Base-by-base conservation (phyloP, 1,284 basidiomycete species). In the Cryptococcus depauperatus region DNA sequence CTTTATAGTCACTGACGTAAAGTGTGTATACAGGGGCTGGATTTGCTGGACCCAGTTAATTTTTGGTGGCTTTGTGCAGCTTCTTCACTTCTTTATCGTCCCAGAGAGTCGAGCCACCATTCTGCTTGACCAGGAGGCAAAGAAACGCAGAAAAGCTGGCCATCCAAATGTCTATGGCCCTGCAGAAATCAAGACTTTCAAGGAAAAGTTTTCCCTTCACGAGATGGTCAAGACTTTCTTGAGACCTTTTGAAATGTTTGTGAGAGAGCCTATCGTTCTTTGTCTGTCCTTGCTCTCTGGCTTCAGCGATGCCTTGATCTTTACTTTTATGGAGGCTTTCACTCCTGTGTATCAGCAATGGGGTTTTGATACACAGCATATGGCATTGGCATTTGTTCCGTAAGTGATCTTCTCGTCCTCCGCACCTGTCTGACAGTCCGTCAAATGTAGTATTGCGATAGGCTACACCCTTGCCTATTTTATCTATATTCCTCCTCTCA, bases 261-360 rank as follows among this genome's bases (percentile, higher is more conserved):
- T 56, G 8, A 47, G 34, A 14, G 72, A 74, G 47, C 72, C 73
- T 0, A 74, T 74, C 54, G 71, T 73, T 13, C 59, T 73, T 7
- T 69, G 51, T 47, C 58, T 69, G 9, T 72, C 70, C 23, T 61
- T 72, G 11, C 57, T 74, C 9, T 69, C 65, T 18, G 71, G 72
- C 38, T 73, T 73, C 61, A 62, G 60, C 19, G 62, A 65, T 43
- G 56, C 62, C 11, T 50, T 65, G 35, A 72, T 74, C 53, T 74
- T 74, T 51, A 71, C 67, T 37, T 73, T 72, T 57, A 48, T 71
- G 35, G 65, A 74, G 50, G 63, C 65, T 0, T 73, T 71, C 58
- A 54, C 58, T 5, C 62, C 67, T 2, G 69, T 73, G n/a, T 40
- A 28, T 21, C 4, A 58, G 48, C 64, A 72, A 41, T 74, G 69